Percentiles rank a stretch among this genome's conserved stretches.
phyloP scores from a whole-genome alignment of 2,329 filamentous ascomycete genomes.

The Aciculosporium take region DNA sequence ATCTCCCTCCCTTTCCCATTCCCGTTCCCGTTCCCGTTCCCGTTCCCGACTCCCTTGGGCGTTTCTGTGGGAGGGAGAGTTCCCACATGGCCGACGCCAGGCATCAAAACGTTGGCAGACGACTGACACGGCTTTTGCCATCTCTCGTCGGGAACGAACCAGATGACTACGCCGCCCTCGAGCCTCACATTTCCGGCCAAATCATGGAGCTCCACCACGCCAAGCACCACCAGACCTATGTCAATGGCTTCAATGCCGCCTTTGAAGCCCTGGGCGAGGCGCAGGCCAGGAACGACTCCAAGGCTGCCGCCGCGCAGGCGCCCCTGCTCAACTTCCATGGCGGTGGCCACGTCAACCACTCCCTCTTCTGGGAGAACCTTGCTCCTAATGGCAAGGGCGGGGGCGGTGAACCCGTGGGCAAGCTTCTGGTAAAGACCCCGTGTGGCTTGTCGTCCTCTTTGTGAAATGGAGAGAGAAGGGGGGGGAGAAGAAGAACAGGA shows the following conservation, averaged over 20 bases:
- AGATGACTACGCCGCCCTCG: slow-evolving; percentile 96
- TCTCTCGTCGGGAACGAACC: too few relatives aligned
- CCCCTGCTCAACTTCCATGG: slow-evolving; percentile 63
- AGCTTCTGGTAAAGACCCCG: slow-evolving; percentile 50
- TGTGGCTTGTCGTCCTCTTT: too few relatives aligned
- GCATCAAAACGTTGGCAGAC: too few relatives aligned
- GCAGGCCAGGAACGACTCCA: slow-evolving; percentile 44
- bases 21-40: too few relatives aligned
- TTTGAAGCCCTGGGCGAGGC: slow-evolving; percentile 56
- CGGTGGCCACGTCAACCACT: slow-evolving; percentile 77
- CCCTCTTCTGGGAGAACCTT: slow-evolving; percentile 74
- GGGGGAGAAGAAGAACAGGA: too few relatives aligned
- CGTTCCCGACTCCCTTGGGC: too few relatives aligned
- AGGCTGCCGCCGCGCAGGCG: slow-evolving; percentile 34
- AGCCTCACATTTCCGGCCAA: slow-evolving; percentile 67
- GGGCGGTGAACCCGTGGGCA: slow-evolving; percentile 45
- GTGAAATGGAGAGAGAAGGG: too few relatives aligned
- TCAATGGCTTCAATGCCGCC: slow-evolving; percentile 74
- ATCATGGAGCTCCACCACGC: slow-evolving; percentile 96
- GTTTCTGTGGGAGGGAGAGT: too few relatives aligned
- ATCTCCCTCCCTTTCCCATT: background rate
- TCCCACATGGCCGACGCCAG: too few relatives aligned
- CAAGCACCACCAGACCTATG: slow-evolving; percentile 90
- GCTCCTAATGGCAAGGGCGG: slow-evolving; percentile 48
- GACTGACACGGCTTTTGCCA: too few relatives aligned